Evolutionary conservation across 2,329 filamentous ascomycete genomes (phyloP), one percentile per base, ranked within the genome.

Genomic region (Pestalotiopsis sp.): DNA sequence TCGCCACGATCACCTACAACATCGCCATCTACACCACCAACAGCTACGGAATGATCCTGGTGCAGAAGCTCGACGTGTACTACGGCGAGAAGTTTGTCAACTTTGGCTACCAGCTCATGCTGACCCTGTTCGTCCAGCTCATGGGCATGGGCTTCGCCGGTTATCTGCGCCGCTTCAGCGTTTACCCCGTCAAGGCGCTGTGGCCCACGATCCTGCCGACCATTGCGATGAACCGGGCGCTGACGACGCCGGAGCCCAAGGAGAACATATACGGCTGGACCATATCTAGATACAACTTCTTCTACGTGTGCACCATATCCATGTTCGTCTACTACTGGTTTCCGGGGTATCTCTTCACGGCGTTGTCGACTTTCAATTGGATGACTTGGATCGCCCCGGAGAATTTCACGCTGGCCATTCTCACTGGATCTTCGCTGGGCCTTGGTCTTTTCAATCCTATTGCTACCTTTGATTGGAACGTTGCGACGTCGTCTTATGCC

Each of bases 391-490:
- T 85, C n/a, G 74, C 81, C 0, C 83, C 83, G 0, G 70, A 80
- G 39, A 84, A 83, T 64, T 69, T 82, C 57, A 81, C 78, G 6
- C 74, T 84, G 1, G 78, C 82, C 13, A 78, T 81, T 6, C 73
- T 85, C 11, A 85, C 83, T 0, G 82, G 82, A 0, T 80, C 81
- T 0, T 74, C 74, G 1, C 76, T 78, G 0, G 80, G 81, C 0
- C 73, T 85, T 44, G 84, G 78, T 4, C 39, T 66, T 3, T 84
- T 84, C 74, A 86, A 84, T 70, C 85, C 82, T 0, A 71, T 85
- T 4, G 81, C 84, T 0, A 86, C 81, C 0, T 85, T 85, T 44
- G 85, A 87, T 73, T 85, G 82, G 79, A 86, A 86, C 62, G 76
- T 81, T 24, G 67, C 73, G 38, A 81, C 64, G 20, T 66, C 64